phyloP scores from a whole-genome alignment of 192 early-diverging fungal species.

The Backusella mclennaniae region DNA sequence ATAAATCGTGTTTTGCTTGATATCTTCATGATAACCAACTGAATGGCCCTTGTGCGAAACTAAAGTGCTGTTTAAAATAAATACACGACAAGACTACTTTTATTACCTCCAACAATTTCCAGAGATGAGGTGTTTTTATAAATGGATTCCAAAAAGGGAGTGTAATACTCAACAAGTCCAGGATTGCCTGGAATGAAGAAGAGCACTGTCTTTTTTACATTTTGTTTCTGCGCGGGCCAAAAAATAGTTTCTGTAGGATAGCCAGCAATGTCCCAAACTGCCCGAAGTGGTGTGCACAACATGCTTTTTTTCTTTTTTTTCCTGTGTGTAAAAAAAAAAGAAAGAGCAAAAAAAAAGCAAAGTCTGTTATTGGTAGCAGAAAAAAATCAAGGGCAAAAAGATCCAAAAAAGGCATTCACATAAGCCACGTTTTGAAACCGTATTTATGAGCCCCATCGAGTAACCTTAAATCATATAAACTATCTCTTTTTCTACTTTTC shows the following conservation, averaged over 20 bases:
- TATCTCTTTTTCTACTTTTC: constrained; percentile 4
- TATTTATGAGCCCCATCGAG: constrained; percentile 1
- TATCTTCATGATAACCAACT: constrained; percentile 34
- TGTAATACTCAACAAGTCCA: constrained; percentile 81
- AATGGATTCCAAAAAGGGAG: constrained; percentile 61
- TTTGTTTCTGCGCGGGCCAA: constrained; percentile 27
- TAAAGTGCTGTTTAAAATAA: constrained; percentile 11
- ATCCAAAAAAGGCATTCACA: neutral
- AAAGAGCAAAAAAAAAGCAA: neutral
- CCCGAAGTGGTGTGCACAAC: constrained; percentile 29
- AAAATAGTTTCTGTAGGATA: constrained; percentile 41
- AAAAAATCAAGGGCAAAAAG: neutral
- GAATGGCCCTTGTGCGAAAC: constrained; percentile 65
- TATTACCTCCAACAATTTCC: constrained; percentile 63
- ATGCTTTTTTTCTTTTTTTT: neutral
- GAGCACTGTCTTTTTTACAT: constrained; percentile 40
- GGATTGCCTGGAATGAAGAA: constrained; percentile 75
- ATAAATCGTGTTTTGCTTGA: constrained; percentile 28
- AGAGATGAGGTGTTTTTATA: constrained; percentile 47
- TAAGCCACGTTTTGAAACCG: constrained; percentile 11
- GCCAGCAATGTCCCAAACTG: constrained; percentile 28
- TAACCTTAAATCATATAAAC: neutral
- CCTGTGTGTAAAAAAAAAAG: neutral
- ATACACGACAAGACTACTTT: neutral
- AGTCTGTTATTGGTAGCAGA: no score